Percentiles rank a stretch among this genome's conserved stretches.
These are phyloP conservation scores for Theileria equi DNA, from an alignment of 169 alveolate genomes.

Conservation along the genomic window DNA sequence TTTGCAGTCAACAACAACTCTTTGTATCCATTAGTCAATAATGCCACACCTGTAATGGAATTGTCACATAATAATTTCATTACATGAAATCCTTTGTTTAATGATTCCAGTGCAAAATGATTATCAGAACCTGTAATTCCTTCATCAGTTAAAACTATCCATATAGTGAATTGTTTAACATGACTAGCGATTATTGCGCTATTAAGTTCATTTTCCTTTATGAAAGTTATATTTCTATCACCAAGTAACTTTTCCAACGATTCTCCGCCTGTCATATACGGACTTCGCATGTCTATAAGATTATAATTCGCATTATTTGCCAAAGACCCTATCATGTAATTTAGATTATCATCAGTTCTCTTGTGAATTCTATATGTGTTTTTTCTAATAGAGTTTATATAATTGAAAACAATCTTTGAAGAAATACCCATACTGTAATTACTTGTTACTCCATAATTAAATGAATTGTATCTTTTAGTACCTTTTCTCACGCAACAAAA, in stretches of 20 bases:
- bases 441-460: too few relatives aligned
- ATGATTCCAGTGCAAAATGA: conserved; percentile 19
- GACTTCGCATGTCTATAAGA: conserved; percentile 50
- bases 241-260: conserved; percentile 34
- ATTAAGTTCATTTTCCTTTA: conserved; percentile 12
- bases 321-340: too few relatives aligned
- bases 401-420: too few relatives aligned
- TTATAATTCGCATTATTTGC: too few relatives aligned
- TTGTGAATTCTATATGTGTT: too few relatives aligned
- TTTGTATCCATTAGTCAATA: conserved; percentile 49
- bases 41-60: conserved; percentile 38
- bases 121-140: conserved; percentile 37
- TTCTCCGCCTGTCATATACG: conserved; percentile 36
- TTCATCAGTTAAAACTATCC: conserved; percentile 59
- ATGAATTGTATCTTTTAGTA: too few relatives aligned
- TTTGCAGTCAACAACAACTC: conserved; percentile 25
- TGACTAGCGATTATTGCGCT: not conserved
- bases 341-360: too few relatives aligned
- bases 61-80: conserved; percentile 5
- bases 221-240: not conserved
- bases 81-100: conserved; percentile 31
- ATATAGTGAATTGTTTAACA: conserved; percentile 28
- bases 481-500: too few relatives aligned
- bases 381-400: too few relatives aligned
- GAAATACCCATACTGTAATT: too few relatives aligned